These are phyloP conservation scores for Aureobasidium uvarum DNA, from an alignment of 2,329 filamentous ascomycete species.

Conservation along the genomic window DNA sequence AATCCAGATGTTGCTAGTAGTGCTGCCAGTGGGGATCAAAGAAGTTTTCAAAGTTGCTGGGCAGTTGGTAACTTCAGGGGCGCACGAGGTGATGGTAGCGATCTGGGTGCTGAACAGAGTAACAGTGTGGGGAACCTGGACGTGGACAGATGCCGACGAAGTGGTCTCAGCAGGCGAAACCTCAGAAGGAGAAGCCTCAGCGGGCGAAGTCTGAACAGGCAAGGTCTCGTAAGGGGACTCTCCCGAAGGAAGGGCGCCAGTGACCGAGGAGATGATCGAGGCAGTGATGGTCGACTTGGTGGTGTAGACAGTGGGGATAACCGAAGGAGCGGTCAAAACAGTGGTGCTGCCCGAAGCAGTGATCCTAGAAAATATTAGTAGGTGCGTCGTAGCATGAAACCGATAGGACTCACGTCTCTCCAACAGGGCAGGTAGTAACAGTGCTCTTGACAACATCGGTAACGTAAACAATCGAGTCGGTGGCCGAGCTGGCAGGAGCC, in stretches of 20 bases:
- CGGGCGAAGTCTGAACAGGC: constrained; percentile 30
- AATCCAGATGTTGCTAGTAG: constrained; percentile 24
- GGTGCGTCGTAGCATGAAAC: background rate
- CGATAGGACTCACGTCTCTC: background rate
- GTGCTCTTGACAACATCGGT: constrained; percentile 33
- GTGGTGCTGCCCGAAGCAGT: constrained; percentile 9
- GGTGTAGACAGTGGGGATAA: constrained; percentile 7
- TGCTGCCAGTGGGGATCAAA: background rate
- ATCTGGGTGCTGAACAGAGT: constrained; percentile 28
- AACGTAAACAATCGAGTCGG: constrained; percentile 23
- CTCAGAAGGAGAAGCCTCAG: constrained; percentile 28
- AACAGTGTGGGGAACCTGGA: constrained; percentile 25
- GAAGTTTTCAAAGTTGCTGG: constrained; percentile 8
- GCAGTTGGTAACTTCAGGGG: constrained; percentile 25
- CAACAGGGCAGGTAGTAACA: constrained; percentile 41
- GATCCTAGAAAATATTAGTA: background rate
- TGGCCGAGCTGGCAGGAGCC: background rate
- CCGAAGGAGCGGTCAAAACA: constrained; percentile 6
- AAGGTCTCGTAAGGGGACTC: constrained; percentile 29
- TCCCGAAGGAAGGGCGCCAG: constrained; percentile 28
- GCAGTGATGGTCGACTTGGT: constrained; percentile 29
- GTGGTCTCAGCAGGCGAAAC: constrained; percentile 12
- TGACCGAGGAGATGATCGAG: constrained; percentile 12
- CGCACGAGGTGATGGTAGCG: constrained; percentile 29
- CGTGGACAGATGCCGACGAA: constrained; percentile 17